Conservation (phyloP, 2,329 filamentous ascomycete genomes). For the Sodiomyces alkalinus region DNA sequence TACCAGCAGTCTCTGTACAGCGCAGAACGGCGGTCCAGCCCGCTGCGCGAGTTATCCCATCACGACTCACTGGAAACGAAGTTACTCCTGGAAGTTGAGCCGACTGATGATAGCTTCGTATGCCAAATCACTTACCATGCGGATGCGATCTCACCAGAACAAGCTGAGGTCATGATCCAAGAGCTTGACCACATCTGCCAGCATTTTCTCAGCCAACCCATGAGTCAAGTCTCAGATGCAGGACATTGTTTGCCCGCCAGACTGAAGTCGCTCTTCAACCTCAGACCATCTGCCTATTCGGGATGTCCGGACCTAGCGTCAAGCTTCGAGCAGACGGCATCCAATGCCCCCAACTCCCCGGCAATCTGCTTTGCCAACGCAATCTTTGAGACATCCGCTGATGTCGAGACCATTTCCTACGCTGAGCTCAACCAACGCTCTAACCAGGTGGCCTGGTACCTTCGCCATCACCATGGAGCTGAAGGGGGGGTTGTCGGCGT, state of each 20-base stretch:
- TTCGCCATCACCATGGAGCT: constrained; percentile 30
- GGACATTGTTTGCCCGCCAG: constrained; percentile 15
- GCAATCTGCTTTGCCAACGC: constrained; percentile 50
- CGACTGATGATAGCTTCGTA: constrained; percentile 25
- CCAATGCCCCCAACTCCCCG: constrained; percentile 29
- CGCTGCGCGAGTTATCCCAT: constrained; percentile 41
- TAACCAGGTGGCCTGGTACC: constrained; percentile 40
- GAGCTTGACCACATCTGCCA: constrained; percentile 43
- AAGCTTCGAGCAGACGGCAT: constrained; percentile 39
- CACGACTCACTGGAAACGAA: constrained; percentile 63
- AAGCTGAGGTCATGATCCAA: constrained; percentile 38
- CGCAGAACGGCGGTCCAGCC: constrained; percentile 8
- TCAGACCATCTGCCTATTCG: constrained; percentile 15
- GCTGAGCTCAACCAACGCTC: constrained; percentile 38
- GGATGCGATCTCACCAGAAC: constrained; percentile 31
- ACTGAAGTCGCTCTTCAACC: constrained; percentile 34
- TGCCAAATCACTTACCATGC: constrained; percentile 33
- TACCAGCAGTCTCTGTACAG: constrained; percentile 62
- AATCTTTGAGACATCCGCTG: constrained; percentile 19
- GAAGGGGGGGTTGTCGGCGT: constrained; percentile 52
- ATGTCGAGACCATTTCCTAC: constrained; percentile 42
- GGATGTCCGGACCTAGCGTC: constrained; percentile 28
- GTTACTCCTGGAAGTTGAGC: constrained; percentile 63
- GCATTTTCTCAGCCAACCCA: constrained; percentile 11
- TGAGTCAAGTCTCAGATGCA: constrained; percentile 1